Base-by-base conservation (phyloP, 345 rosid genomes). In the Citrus cavaleriei region DNA sequence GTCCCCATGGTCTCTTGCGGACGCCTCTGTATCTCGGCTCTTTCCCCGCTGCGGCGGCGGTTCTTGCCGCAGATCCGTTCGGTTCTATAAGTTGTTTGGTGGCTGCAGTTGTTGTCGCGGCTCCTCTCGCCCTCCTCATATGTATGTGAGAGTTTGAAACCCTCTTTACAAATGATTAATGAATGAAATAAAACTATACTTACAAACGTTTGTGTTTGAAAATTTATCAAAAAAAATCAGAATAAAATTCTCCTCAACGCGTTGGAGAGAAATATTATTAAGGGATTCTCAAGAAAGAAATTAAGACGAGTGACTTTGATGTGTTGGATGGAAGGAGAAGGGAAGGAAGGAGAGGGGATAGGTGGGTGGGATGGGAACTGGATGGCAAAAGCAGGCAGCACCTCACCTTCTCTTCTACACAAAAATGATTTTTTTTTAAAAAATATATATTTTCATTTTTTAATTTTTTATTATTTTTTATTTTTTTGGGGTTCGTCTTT, bases 21-120 rank as follows among this genome's bases (percentile, higher is more conserved):
- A 95, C 99, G 63, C 99, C 98, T 86, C 99, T 92, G 84, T 93
- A 95, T 82, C 89, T 91, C 34, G 88, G 88, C 77, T 91, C 97
- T 28, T 83, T 87, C 4, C 61, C 61, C 6, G 24, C 61, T 21
- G 58, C 58, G 13, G 42, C 40, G 69, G 69, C 69, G 9, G 42
- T 30, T 63, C 78, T 51, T 4, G 49, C n/a, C 34, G 70, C 79
- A 72, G 89, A 86, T 86, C 88, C 90, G 76, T 75, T 84, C 7
- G 76, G 82, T 10, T 83, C 73, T 34, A 72, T 22, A 5, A 68
- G 38, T 68, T 73, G 32, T 68, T 40, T 2, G 25, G 58, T 75
- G 8, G 78, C 80, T 62, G 85, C 70, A 6, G 80, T 32, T 1
- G 85, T 79, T 46, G 51, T 13, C 9, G 79, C 68, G 1, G 84